Percentiles rank a stretch among this genome's conserved stretches.
Conservation (phyloP, 768 basidiomycete species). For the Crucibulum laeve region DNA sequence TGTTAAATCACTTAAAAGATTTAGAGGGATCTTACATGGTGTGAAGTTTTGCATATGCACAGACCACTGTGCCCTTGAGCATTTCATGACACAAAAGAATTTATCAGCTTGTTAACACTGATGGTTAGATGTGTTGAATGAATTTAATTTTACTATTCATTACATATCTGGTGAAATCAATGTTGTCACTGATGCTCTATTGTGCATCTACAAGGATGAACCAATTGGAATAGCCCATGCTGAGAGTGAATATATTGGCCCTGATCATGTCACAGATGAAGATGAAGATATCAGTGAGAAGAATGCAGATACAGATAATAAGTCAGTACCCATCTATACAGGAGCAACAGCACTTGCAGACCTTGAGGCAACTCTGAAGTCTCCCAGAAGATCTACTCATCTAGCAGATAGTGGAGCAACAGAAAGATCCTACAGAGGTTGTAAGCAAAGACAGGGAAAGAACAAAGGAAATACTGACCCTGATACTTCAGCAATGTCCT, state of each 20-base stretch:
- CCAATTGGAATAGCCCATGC: not conserved
- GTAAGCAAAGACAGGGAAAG: not conserved
- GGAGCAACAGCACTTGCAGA: not conserved
- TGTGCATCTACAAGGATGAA: conserved; percentile 9
- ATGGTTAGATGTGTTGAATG: conserved; percentile 27
- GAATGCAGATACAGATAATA: too few species aligned
- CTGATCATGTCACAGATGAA: not conserved
- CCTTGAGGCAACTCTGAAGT: not conserved
- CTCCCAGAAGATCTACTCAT: not conserved
- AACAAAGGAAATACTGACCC: not conserved
- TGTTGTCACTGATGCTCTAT: conserved; percentile 30
- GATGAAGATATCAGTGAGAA: not conserved
- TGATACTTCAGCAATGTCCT: not conserved
- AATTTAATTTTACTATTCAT: conserved; percentile 28
- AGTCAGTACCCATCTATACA: not conserved
- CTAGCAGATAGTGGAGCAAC: not conserved
- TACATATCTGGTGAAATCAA: conserved; percentile 33
- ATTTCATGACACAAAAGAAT: conserved; percentile 23
- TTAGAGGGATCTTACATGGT: conserved; percentile 13
- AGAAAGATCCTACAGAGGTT: not conserved
- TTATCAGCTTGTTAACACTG: conserved; percentile 22
- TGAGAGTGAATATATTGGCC: not conserved
- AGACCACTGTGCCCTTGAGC: conserved; percentile 29
- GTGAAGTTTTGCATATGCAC: conserved; percentile 20
- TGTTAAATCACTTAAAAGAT: conserved; percentile 22